Conservation (phyloP, 2,329 filamentous ascomycete genomes). For the Cercospora berteroae region DNA sequence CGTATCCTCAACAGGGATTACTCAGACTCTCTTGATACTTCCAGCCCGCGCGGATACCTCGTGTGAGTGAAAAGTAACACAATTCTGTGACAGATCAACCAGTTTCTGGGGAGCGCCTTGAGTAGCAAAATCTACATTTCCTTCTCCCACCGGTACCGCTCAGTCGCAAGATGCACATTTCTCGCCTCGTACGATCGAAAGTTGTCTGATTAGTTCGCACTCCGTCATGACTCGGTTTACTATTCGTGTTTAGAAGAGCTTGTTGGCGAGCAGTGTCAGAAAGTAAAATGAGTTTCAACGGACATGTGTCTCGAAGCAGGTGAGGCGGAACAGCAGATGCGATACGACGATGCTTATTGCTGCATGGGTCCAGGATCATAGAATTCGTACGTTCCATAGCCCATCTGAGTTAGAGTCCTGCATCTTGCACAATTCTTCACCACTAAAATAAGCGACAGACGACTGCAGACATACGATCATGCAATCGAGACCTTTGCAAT, state of each 20-base stretch:
- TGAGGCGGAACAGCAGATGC: neutral
- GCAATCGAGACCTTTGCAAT: neutral
- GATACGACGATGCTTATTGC: neutral
- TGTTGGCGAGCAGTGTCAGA: too few relatives aligned
- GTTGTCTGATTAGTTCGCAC: too few relatives aligned
- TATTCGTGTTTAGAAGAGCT: too few relatives aligned
- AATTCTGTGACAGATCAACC: neutral
- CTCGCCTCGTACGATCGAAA: neutral
- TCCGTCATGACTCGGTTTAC: too few relatives aligned
- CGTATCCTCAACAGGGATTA: neutral
- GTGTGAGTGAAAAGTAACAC: neutral
- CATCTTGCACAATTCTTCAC: neutral
- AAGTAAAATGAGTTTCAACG: neutral
- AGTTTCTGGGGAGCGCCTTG: neutral
- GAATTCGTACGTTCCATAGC: neutral
- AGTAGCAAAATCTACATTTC: neutral
- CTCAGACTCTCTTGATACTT: neutral
- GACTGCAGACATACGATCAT: neutral
- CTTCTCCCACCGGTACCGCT: too few relatives aligned
- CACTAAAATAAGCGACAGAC: neutral
- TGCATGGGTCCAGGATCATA: neutral
- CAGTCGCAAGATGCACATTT: neutral
- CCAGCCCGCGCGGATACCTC: neutral
- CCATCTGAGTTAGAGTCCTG: neutral
- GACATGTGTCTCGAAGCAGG: neutral